Evolutionary conservation across 495 filamentous ascomycete species (phyloP).

Genomic region (Xylaria scruposa): DNA sequence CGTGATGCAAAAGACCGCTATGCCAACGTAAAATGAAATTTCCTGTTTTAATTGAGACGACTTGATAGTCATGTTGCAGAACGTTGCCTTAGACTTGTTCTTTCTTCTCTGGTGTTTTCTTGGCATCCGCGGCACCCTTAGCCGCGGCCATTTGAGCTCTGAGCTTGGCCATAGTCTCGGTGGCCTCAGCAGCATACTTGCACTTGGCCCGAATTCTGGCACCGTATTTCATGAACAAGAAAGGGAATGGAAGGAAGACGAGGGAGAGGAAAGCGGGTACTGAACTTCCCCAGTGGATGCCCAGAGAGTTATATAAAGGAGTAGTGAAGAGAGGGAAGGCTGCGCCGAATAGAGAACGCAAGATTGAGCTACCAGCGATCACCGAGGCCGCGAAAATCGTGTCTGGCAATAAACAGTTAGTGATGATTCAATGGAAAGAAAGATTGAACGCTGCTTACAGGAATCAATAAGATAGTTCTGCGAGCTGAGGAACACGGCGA

Average conservation of each 20-base stretch:
- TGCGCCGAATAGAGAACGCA: conserved; percentile 70
- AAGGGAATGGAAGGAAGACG: conserved; percentile 78
- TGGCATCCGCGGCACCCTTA: conserved; percentile 15
- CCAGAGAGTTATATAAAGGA: conserved; percentile 75
- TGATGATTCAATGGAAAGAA: not conserved
- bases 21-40: conserved; percentile 13
- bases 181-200: conserved; percentile 76
- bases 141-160: conserved; percentile 31
- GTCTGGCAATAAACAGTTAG: conserved; percentile 37
- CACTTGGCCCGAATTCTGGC: conserved; percentile 67
- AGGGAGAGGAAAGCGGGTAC: conserved; percentile 81
- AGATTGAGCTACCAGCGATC: conserved; percentile 69
- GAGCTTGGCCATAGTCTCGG: conserved; percentile 54
- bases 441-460: conserved; percentile 32
- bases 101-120: conserved; percentile 15
- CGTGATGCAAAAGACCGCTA: conserved; percentile 26
- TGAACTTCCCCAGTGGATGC: conserved; percentile 80
- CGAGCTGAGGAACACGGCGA: conserved; percentile 69
- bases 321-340: conserved; percentile 85
- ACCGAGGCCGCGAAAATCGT: conserved; percentile 77
- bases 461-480: conserved; percentile 76
- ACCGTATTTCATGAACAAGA: conserved; percentile 82
- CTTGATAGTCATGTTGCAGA: conserved; percentile 9
- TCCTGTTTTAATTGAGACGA: conserved; percentile 7
- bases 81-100: conserved; percentile 13